Conservation (phyloP, 2,329 filamentous ascomycete species). For the Colletotrichum navitas region DNA sequence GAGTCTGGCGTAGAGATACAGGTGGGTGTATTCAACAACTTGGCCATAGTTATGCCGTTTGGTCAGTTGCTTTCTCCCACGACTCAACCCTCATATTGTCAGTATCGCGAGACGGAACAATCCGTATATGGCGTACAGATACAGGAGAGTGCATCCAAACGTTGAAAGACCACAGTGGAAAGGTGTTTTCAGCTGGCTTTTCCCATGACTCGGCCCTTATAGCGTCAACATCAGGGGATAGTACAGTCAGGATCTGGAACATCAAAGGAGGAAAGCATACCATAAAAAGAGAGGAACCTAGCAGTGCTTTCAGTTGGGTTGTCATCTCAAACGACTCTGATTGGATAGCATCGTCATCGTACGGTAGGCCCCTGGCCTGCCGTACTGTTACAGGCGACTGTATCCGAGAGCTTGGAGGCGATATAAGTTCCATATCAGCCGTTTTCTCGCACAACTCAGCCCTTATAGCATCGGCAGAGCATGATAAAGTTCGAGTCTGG, state of each 20-base stretch:
- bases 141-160: not conserved
- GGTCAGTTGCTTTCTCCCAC: not conserved
- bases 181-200: not conserved
- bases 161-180: not conserved
- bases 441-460: not conserved
- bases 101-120: accelerated
- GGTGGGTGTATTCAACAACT: not conserved
- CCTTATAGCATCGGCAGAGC: not conserved
- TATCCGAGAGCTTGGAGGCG: not conserved
- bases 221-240: not conserved
- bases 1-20: not conserved
- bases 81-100: not conserved
- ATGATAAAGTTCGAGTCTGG: not conserved
- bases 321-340: not conserved
- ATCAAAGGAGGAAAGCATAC: not conserved
- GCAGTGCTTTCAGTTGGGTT: accelerated
- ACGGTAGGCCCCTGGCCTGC: not conserved
- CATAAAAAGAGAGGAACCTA: not conserved
- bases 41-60: not conserved
- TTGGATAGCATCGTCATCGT: not conserved
- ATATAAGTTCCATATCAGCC: not conserved
- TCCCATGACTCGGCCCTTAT: not conserved
- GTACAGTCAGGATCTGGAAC: not conserved
- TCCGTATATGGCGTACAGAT: not conserved
- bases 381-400: not conserved